Conservation (phyloP, 202 grass and related monocot genomes). For the Elaeis oleifera region DNA sequence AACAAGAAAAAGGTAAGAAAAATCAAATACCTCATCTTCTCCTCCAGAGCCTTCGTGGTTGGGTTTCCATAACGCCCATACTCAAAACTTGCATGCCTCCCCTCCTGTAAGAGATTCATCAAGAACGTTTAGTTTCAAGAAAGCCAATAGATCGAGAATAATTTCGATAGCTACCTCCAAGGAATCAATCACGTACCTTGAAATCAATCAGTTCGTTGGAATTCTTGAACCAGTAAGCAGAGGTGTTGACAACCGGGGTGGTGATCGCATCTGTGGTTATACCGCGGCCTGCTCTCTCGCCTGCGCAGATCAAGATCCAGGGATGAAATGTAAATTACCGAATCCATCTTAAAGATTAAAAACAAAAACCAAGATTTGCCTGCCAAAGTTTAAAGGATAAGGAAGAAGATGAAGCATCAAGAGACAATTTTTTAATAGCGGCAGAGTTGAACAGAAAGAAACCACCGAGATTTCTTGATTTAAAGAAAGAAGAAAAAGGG, state of each 20-base stretch:
- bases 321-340: no score
- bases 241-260: slow-evolving; percentile 93
- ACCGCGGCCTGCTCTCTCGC: slow-evolving; percentile 91
- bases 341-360: no score
- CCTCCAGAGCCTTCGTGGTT: slow-evolving; percentile 89
- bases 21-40: slow-evolving; percentile 83
- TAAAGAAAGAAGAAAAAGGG: not conserved
- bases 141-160: not conserved
- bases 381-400: not conserved
- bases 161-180: not conserved
- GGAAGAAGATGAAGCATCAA: no score
- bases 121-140: slow-evolving; percentile 5
- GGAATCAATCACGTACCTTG: slow-evolving; percentile 40
- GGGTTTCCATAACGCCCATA: slow-evolving; percentile 94
- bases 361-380: no score
- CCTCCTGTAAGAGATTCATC: slow-evolving; percentile 49
- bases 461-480: no score
- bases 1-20: no score
- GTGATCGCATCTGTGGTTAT: slow-evolving; percentile 88
- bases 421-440: no score
- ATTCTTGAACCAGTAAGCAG: slow-evolving; percentile 96
- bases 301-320: slow-evolving; percentile 17
- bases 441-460: no score
- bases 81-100: slow-evolving; percentile 89
- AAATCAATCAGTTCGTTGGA: slow-evolving; percentile 97